Base-by-base conservation (phyloP, 345 rosid species). In the Linum lewisii region DNA sequence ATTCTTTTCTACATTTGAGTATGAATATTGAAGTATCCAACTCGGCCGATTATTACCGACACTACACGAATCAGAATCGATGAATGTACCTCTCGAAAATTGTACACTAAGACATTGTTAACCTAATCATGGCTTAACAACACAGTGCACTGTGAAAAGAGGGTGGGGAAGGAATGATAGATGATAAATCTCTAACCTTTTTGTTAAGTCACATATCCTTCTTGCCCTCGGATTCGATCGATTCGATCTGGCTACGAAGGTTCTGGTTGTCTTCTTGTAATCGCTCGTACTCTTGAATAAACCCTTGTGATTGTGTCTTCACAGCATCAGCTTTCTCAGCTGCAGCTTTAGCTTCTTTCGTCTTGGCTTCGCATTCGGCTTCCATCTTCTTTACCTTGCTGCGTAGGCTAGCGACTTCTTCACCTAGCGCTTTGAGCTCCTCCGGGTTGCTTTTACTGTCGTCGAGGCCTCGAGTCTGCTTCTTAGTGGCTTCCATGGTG, bases 401-500 rank as follows among this genome's bases (percentile, higher is more conserved):
- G 75, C 62, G 81, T 23, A 86, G 25, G 0, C 49, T 55, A 7
- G 68, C 52, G 53, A 82, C 68, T 68, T 90, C 84, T 66, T 78
- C 88, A 21, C 66, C 76, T 22, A 80, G 63, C 3, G 56, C 65
- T 72, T 83, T 84, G 19, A 44, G 65, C 69, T 84, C 80, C 5
- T 69, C 87, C 1, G 78, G 66, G 2, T 55, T 76, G 62, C 53
- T 76, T 51, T 83, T 84, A 11, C 76, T 83, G 20, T 83, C 92
- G 14, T 84, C 89, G 6, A 66, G 52, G 9, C 95, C 69, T 62
- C 83, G 76, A 72, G 62, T 77, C 60, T 84, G 90, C 70, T 82
- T 87, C 86, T 86, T 89, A 21, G 18, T 72, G 58, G 80, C 88
- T 63, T 89, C 96, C 88, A 87, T 76, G 54, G 26, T 84, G 75